Base-by-base conservation (phyloP, 169 alveolate genomes). In the Plasmodium cynomolgi region DNA sequence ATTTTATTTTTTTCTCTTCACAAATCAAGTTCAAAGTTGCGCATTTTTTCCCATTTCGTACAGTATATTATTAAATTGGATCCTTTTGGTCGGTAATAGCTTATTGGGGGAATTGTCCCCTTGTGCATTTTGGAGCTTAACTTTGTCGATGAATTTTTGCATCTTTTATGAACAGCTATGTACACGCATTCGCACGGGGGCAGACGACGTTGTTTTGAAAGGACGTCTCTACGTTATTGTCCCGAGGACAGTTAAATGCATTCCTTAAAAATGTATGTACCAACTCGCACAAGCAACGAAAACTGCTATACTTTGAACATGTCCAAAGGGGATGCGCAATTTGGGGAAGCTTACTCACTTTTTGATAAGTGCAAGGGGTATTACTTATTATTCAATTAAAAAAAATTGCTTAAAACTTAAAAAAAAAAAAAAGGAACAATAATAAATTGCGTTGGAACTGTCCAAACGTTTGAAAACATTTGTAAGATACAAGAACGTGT, bases 101-200 rank as follows among this genome's bases (percentile, higher is more conserved):
- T 90, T 50, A 33, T 80, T 90, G 29, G 39, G 37, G 54, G 86
- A 44, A 81, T 62, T 39, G 73, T 90, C 17, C 29, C 47, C 88
- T 41, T 90, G 91, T 50, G 50, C 44, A 90, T 80, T 90, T 90
- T 90, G 88, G 26, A 37, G 58, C 91, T 90, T 90, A 62, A 90
- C 79, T 90, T 90, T 90, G 26, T 90, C 91, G 82, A 90, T 90
- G 82, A 90, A 81, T 34, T 90, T 81, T 90, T 90, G 86, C 94
- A 90, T 90, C 29, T 75, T 20, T 75, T 33, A 33, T 20, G 77
- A 68, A 23, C n/a, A 68, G 77, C 31, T 68, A 68, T 68, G n/a
- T 29, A 68, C 6, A 68, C 41, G 37, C n/a, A 20, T 68, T 8
- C 17, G 77, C 41, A 68, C 77, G 15, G 37, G 37, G 31, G 39